Conservation (phyloP, 163 green algal genomes). For the Prototheca wickerhamii region DNA sequence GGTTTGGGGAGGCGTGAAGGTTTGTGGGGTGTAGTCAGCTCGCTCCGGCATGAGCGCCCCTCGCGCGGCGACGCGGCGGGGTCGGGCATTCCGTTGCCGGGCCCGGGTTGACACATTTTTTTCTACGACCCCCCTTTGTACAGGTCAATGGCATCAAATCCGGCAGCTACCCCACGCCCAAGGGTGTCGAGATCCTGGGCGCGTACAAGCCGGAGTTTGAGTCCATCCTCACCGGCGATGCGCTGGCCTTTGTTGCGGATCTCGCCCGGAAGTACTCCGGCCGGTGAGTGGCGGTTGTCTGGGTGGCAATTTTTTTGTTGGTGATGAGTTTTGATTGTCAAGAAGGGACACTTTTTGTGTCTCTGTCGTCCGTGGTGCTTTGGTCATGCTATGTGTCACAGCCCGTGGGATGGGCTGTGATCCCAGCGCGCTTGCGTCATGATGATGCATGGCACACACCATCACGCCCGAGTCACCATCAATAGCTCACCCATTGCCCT, state of each 20-base stretch:
- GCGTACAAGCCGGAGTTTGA: conserved; percentile 17
- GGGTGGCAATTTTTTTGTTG: not conserved
- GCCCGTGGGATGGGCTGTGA: no score
- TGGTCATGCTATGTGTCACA: no score
- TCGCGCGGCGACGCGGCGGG: not conserved
- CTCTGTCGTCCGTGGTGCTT: no score
- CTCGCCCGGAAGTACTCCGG: conserved; percentile 19
- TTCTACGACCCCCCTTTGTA: no score
- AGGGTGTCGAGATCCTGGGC: conserved; percentile 9
- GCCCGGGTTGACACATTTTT: no score
- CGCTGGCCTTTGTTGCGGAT: conserved; percentile 16
- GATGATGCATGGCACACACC: no score
- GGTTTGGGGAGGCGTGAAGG: no score
- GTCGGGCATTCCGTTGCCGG: no score
- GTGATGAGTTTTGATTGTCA: not conserved
- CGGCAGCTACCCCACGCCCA: not conserved
- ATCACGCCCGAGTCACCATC: no score
- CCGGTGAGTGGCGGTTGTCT: conserved; percentile 5
- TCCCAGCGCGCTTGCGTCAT: no score
- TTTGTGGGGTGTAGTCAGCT: not conserved
- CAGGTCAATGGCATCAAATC: not conserved
- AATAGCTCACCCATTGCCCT: not conserved
- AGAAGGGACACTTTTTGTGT: no score
- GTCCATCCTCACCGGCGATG: conserved; percentile 18
- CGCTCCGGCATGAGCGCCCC: not conserved